Conservation (phyloP, 768 basidiomycete species). For the Naganishia kalamii region DNA sequence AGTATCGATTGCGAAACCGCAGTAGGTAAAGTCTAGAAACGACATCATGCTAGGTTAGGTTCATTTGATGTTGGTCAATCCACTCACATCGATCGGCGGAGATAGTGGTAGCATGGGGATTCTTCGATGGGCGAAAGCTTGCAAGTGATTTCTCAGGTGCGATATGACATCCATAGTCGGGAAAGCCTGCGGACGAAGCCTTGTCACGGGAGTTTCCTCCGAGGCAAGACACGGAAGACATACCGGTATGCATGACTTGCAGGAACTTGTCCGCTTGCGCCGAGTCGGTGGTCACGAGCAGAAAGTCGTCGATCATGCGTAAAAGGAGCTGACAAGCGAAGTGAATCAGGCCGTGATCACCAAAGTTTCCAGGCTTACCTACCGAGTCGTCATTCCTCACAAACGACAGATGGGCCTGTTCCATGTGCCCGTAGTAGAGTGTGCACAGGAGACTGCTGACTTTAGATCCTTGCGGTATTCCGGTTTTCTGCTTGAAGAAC, state of each 20-base stretch:
- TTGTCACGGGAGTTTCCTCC: neutral
- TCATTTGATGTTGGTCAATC: slow-evolving; percentile 44
- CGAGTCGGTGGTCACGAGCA: slow-evolving; percentile 69
- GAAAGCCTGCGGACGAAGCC: too few relatives aligned
- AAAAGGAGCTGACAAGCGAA: slow-evolving; percentile 59
- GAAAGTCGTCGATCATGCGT: slow-evolving; percentile 88
- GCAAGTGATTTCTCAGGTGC: slow-evolving; percentile 80
- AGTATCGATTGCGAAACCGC: slow-evolving; percentile 76
- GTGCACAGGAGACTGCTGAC: slow-evolving; percentile 88
- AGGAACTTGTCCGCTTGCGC: slow-evolving; percentile 64
- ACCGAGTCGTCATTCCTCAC: slow-evolving; percentile 61
- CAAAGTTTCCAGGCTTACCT: slow-evolving; percentile 34
- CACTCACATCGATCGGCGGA: slow-evolving; percentile 51
- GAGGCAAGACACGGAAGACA: neutral
- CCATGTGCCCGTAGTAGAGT: slow-evolving; percentile 89
- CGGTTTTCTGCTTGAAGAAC: slow-evolving; percentile 81
- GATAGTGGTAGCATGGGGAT: neutral
- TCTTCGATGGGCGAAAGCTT: slow-evolving; percentile 57
- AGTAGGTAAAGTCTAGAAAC: slow-evolving; percentile 81
- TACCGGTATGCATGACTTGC: slow-evolving; percentile 67
- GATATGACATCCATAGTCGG: slow-evolving; percentile 89
- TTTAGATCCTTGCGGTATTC: slow-evolving; percentile 96
- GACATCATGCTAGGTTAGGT: neutral
- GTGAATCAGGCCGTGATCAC: neutral
- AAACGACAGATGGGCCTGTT: slow-evolving; percentile 54